Percentiles rank a stretch among this genome's conserved stretches.
Evolutionary conservation across 768 basidiomycete genomes (phyloP).

Genomic region (Trametes sanguinea): DNA sequence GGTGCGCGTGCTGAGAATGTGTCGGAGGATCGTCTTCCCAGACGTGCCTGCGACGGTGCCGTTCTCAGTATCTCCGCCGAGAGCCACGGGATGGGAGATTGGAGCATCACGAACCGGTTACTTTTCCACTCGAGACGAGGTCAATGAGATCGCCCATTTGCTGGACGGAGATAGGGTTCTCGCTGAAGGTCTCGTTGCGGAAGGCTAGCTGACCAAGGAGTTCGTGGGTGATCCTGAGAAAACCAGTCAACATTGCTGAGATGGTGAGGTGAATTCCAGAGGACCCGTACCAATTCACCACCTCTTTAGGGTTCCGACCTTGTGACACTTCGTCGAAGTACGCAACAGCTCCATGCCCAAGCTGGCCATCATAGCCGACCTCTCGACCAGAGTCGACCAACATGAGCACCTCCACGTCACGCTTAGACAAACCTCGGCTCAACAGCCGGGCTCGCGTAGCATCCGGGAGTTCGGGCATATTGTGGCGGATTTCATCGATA

Average conservation of each 20-base stretch:
- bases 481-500: conserved; percentile 49
- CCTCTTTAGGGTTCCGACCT: conserved; percentile 64
- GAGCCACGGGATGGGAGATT: neutral
- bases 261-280: neutral
- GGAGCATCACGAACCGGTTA: conserved; percentile 60
- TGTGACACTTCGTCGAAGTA: conserved; percentile 79
- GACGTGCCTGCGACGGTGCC: conserved; percentile 59
- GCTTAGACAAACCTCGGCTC: conserved; percentile 51
- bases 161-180: conserved; percentile 58
- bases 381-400: conserved; percentile 67
- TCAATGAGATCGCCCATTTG: conserved; percentile 81
- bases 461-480: conserved; percentile 79
- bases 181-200: conserved; percentile 53
- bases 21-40: conserved; percentile 73
- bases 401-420: conserved; percentile 78
- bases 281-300: conserved; percentile 77
- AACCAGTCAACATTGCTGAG: neutral
- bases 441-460: conserved; percentile 60
- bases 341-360: conserved; percentile 54
- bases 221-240: conserved; percentile 84
- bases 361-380: conserved; percentile 61
- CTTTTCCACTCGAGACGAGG: conserved; percentile 59
- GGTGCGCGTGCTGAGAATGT: conserved; percentile 55
- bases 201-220: conserved; percentile 76
- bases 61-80: conserved; percentile 10